phyloP scores from a whole-genome alignment of 1,284 basidiomycete species.

The Takashimella tepidaria region DNA sequence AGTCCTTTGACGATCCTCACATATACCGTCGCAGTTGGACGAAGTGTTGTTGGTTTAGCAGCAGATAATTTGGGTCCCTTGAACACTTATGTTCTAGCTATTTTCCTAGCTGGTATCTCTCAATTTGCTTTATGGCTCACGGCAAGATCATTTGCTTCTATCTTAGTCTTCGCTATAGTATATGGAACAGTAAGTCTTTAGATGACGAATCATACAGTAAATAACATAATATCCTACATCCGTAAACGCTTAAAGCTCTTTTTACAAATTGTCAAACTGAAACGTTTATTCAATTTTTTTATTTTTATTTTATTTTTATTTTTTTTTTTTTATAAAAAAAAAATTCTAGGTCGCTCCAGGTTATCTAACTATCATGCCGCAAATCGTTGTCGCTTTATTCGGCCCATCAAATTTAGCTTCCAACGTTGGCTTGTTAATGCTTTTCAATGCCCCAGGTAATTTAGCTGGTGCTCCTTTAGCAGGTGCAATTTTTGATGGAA shows the following conservation, averaged over 20 bases:
- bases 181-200: slow-evolving; percentile 21
- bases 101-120: slow-evolving; percentile 16
- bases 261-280: too few relatives aligned
- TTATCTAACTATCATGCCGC: slow-evolving; percentile 23
- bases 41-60: background rate
- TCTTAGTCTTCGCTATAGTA: slow-evolving; percentile 20
- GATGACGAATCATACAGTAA: too few relatives aligned
- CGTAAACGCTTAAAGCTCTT: too few relatives aligned
- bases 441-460: background rate
- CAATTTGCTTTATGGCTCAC: slow-evolving; percentile 28
- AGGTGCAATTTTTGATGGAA: background rate
- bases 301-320: too few relatives aligned
- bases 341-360: slow-evolving; percentile 21
- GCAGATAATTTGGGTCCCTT: background rate
- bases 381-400: slow-evolving; percentile 25
- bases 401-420: slow-evolving; percentile 27
- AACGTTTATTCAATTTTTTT: too few relatives aligned
- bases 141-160: slow-evolving; percentile 17
- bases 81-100: background rate
- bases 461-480: background rate
- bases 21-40: background rate
- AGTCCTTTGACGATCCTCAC: background rate
- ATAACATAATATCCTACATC: too few relatives aligned
- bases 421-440: slow-evolving; percentile 16
- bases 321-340: too few relatives aligned